Base-by-base conservation (phyloP, 83 land plant species). In the Picea abies region DNA sequence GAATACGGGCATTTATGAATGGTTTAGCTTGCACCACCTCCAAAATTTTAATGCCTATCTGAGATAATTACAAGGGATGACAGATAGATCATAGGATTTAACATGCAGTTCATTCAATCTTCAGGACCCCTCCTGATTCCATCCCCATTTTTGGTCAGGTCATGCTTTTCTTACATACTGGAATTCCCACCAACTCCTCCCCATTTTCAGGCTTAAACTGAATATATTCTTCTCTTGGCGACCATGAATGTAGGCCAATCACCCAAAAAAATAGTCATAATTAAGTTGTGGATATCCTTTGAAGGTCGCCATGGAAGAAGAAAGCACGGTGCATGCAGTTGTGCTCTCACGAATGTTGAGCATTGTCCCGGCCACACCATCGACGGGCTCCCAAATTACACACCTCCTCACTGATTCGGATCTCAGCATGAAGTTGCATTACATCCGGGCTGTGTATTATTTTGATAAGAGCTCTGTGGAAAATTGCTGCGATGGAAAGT, bases 401-500 rank as follows among this genome's bases (percentile, higher is more conserved):
- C 81, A 84, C 63, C 83, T 81, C 75, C 90, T 86, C 1, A 71
- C 35, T 62, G 26, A 60, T 71, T 29, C 85, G 73, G 95, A 93
- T 82, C 66, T 89, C 58, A 90, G 88, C 87, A 90, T 93, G 93
- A 93, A 87, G 86, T 88, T 90, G 3, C 91, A 93, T 75, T 90
- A 93, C 88, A 23, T 90, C 6, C 63, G 77, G n/a, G 83, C 41
- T 0, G 88, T 90, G 0, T 93, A 90, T 82, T 87, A 83, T 84
- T 93, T 90, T 66, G 32, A 63, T 0, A 29, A 71, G 20, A 84
- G 61, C 35, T 76, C 85, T 14, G 65, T 73, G 2, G 81, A 86
- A 10, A 82, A 82, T 25, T n/a, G 82, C 1, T 65, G 67, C 68
- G 60, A 47, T n/a, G 7, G 2, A 8, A 23, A 3, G 20, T 25